Base-by-base conservation (phyloP, 169 alveolate species). In the Babesia bovis region DNA sequence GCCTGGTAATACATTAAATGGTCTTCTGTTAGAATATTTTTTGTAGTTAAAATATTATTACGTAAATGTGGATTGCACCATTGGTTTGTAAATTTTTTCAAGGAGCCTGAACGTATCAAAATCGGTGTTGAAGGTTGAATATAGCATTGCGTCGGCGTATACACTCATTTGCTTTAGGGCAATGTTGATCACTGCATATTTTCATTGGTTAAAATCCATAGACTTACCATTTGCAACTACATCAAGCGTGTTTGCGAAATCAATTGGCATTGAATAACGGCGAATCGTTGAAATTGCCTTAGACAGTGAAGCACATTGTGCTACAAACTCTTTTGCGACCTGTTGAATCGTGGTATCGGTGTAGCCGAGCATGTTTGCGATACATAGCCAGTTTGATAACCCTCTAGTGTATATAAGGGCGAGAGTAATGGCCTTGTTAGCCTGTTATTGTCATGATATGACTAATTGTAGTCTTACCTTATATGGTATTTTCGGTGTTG, bases 351-450 rank as follows among this genome's bases (percentile, higher is more conserved):
- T 52, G 51, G 52, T n/a, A 26, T 36, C 50, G 49, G 3, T 41
- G 25, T 55, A 58, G 12, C 87, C 87, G 4, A 78, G 79, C 83
- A 78, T 68, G 28, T 78, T 78, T 25, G 87, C 87, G 35, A 70
- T 70, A 55, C 87, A 57, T 40, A 78, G 69, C 87, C 87, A 78
- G 41, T 44, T 56, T 13, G 83, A 41, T 17, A 78, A 36, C 3
- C 87, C 87, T 9, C 87, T 38, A 57, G 69, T 56, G 57, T 78
- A 78, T 35, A 78, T 21, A 3, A 68, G 50, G 10, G 74, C 55
- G n/a, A 78, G 83, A 21, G 47, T 28, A 23, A 78, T 7, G 26
- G 69, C 9, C 33, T 78, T 66, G 26, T 35, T 9, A 30, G 72
- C 36, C 77, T 56, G 49, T 35, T 25, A 9, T 19, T 7, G 33